Evolutionary conservation across 1,139 yeast genomes (phyloP).

Genomic region (Lodderomyces orthopsilosis): DNA sequence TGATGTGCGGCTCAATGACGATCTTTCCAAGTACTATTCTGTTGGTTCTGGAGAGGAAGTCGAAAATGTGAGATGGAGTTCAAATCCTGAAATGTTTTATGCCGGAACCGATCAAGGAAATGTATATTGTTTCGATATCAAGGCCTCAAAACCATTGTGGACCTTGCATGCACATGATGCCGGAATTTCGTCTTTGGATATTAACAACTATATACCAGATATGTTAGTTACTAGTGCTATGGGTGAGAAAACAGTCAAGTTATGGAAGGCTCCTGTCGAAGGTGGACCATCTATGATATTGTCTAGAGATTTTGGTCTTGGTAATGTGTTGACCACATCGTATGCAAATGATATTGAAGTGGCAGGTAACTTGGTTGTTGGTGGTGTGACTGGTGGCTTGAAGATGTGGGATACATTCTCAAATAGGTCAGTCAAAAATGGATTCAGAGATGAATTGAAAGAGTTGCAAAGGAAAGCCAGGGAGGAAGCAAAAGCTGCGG

Average conservation of each 20-base stretch:
- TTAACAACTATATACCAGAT: constrained; percentile 67
- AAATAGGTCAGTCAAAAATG: constrained; percentile 71
- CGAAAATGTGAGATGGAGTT: constrained; percentile 71
- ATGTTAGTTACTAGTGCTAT: constrained; percentile 83
- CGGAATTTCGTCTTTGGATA: constrained; percentile 80
- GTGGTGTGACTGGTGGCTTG: constrained; percentile 82
- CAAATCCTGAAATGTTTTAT: constrained; percentile 63
- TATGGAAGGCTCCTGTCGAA: constrained; percentile 71
- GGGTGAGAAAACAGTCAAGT: constrained; percentile 82
- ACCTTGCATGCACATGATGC: constrained; percentile 96
- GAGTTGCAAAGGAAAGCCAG: constrained; percentile 56
- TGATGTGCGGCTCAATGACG: constrained; percentile 81
- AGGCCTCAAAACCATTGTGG: constrained; percentile 80
- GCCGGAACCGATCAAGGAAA: constrained; percentile 94
- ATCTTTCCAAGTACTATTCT: constrained; percentile 61
- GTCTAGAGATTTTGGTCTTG: constrained; percentile 91
- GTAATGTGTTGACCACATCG: constrained; percentile 79
- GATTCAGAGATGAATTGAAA: constrained; percentile 59
- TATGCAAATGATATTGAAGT: constrained; percentile 89
- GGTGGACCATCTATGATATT: constrained; percentile 83
- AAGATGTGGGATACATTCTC: constrained; percentile 93
- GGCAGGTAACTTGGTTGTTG: constrained; percentile 79
- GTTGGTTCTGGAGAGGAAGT: constrained; percentile 73
- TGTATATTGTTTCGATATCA: constrained; percentile 83
- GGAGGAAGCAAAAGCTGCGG: constrained; percentile 50